A percentile compares a stretch with the other conserved stretches of the same genome.
These are phyloP conservation scores for Coniochaeta sp. DNA, from an alignment of 2,329 filamentous ascomycete species.

Conservation along the genomic window DNA sequence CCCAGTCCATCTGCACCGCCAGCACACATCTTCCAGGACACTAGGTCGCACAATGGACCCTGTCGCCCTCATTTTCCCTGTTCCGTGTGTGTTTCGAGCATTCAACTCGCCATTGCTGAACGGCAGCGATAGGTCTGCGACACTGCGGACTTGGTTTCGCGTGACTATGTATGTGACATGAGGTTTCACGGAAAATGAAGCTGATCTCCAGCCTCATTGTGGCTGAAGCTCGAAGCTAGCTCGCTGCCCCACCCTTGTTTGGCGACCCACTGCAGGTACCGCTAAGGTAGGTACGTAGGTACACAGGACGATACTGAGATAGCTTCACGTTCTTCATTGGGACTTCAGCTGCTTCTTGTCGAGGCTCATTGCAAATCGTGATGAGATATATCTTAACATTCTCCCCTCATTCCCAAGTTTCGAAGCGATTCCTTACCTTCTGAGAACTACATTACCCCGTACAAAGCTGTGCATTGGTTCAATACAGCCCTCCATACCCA, in stretches of 20 bases:
- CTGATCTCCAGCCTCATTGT: background rate
- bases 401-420: too few species aligned
- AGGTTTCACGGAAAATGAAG: background rate
- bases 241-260: background rate
- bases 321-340: too few species aligned
- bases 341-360: too few species aligned
- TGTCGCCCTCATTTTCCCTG: background rate
- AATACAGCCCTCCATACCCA: background rate
- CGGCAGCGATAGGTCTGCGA: background rate
- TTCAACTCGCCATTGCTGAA: constrained; percentile 1
- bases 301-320: too few species aligned
- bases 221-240: background rate
- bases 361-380: too few species aligned
- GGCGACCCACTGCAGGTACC: background rate
- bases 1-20: constrained; percentile 15
- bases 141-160: background rate
- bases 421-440: too few species aligned
- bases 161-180: background rate
- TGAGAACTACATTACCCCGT: background rate
- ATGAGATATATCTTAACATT: too few species aligned
- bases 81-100: background rate
- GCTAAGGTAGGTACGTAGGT: too few species aligned
- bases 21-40: constrained; percentile 16
- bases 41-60: background rate
- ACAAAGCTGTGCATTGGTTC: background rate